Conservation (phyloP, 441 rosid species). For the Brassica hybrid region DNA sequence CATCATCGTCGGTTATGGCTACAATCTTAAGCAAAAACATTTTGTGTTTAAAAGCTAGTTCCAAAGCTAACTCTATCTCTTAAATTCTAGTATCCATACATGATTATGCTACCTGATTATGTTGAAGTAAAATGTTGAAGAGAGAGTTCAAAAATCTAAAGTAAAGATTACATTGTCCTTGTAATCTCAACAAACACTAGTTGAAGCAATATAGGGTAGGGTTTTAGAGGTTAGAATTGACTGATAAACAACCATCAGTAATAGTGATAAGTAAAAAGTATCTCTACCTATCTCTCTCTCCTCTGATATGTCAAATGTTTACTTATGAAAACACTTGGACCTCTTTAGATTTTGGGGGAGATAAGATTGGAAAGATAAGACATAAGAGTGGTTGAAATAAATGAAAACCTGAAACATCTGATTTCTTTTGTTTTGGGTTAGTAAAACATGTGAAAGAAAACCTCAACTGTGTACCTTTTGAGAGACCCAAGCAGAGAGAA, state of each 20-base stretch:
- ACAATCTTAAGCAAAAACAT: conserved; percentile 12
- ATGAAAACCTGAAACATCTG: conserved; percentile 34
- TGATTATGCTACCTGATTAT: background rate
- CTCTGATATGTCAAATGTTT: conserved; percentile 28
- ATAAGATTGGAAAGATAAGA: conserved; percentile 33
- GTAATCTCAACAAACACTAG: conserved; percentile 33
- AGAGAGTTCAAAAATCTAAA: conserved; percentile 28
- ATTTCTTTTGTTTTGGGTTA: conserved; percentile 36
- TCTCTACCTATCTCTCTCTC: background rate
- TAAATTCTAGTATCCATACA: background rate
- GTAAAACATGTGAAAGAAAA: conserved; percentile 33
- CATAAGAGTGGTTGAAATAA: conserved; percentile 34
- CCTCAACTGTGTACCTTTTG: conserved; percentile 40
- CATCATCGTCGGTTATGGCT: background rate
- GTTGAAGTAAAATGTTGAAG: conserved; percentile 1
- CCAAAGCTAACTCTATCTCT: conserved; percentile 12
- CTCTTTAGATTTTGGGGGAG: conserved; percentile 22
- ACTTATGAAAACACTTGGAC: conserved; percentile 26
- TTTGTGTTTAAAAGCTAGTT: conserved; percentile 30
- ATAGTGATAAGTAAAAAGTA: conserved; percentile 27
- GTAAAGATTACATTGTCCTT: conserved; percentile 17
- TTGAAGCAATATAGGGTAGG: background rate
- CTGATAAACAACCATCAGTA: conserved; percentile 26
- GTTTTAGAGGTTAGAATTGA: background rate
- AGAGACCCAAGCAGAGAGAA: conserved; percentile 29